These are phyloP conservation scores for Suillus subalutaceus DNA, from an alignment of 768 basidiomycete genomes.

Conservation along the genomic window DNA sequence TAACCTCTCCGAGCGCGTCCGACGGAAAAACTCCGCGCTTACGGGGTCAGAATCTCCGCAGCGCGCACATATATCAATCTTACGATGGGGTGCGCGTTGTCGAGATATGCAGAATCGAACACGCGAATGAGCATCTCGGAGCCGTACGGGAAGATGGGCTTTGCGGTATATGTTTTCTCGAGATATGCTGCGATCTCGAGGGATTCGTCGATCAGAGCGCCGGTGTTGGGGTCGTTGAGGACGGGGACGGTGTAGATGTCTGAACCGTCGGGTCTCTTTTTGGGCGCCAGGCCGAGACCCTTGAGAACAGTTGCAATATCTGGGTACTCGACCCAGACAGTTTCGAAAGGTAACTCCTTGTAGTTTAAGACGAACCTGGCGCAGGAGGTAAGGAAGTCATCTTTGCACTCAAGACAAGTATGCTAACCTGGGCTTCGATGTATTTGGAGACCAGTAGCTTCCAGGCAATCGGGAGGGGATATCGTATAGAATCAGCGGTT, in stretches of 20 bases:
- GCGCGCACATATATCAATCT: slow-evolving; percentile 23
- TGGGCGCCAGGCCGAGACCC: slow-evolving; percentile 22
- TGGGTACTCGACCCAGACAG: slow-evolving; percentile 53
- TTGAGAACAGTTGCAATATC: slow-evolving; percentile 44
- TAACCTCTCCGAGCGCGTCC: slow-evolving; percentile 26
- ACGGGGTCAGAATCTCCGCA: slow-evolving; percentile 26
- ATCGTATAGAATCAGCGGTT: slow-evolving; percentile 29
- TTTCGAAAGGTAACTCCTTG: slow-evolving; percentile 44
- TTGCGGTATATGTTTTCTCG: slow-evolving; percentile 44
- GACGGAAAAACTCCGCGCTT: slow-evolving; percentile 41
- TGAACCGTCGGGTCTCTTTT: slow-evolving; percentile 18
- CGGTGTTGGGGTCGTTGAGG: slow-evolving; percentile 45
- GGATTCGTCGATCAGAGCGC: slow-evolving; percentile 42
- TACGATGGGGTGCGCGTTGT: slow-evolving; percentile 14
- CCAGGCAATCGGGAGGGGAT: slow-evolving; percentile 26
- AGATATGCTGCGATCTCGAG: slow-evolving; percentile 48
- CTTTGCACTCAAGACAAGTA: too few species aligned
- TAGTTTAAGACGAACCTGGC: slow-evolving; percentile 33
- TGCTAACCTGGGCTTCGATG: slow-evolving; percentile 35
- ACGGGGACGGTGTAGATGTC: slow-evolving; percentile 48
- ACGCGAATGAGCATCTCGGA: slow-evolving; percentile 40
- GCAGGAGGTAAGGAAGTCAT: background rate
- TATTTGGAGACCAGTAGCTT: slow-evolving; percentile 36
- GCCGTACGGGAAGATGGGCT: slow-evolving; percentile 22
- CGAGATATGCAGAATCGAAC: slow-evolving; percentile 36